phyloP scores from a whole-genome alignment of 2,329 filamentous ascomycete species.

The Alternaria incomplexa region DNA sequence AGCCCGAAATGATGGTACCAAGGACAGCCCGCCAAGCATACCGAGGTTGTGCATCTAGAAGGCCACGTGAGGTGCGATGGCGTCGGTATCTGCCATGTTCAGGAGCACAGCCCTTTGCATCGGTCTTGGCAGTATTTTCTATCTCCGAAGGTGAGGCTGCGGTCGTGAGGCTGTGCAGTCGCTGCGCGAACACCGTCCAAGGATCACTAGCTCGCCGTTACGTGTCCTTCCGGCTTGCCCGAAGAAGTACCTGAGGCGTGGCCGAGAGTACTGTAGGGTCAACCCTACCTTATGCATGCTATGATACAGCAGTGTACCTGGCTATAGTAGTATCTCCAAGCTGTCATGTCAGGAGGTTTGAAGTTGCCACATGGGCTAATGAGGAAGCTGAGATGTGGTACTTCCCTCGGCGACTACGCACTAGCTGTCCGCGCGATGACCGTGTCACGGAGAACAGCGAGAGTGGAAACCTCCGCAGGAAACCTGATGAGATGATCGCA shows the following conservation, averaged over 20 bases:
- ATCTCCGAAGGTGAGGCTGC: not conserved
- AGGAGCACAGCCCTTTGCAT: not conserved
- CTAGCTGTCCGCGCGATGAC: not conserved
- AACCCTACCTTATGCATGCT: not conserved
- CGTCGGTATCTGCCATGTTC: not conserved
- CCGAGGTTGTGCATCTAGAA: not conserved
- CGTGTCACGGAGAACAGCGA: conserved; percentile 3
- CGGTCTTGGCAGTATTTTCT: not conserved
- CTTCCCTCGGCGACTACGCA: not conserved
- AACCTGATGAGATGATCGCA: not conserved
- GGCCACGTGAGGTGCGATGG: not conserved
- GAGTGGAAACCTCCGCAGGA: not conserved
- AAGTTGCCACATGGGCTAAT: not conserved
- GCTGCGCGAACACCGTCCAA: not conserved
- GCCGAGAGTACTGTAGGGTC: not conserved
- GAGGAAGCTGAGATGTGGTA: not conserved
- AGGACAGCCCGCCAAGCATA: not conserved
- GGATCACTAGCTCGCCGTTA: conserved; percentile 5
- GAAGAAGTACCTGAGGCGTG: not conserved
- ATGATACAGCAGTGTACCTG: not conserved
- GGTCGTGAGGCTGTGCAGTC: not conserved
- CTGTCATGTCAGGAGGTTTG: not conserved
- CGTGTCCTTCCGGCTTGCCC: not conserved
- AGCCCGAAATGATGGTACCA: not conserved
- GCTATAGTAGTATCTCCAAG: not conserved